Evolutionary conservation across 164 flowering plant genomes (phyloP), one percentile per base, ranked within the genome.

Genomic region (Liquidambar formosana): DNA sequence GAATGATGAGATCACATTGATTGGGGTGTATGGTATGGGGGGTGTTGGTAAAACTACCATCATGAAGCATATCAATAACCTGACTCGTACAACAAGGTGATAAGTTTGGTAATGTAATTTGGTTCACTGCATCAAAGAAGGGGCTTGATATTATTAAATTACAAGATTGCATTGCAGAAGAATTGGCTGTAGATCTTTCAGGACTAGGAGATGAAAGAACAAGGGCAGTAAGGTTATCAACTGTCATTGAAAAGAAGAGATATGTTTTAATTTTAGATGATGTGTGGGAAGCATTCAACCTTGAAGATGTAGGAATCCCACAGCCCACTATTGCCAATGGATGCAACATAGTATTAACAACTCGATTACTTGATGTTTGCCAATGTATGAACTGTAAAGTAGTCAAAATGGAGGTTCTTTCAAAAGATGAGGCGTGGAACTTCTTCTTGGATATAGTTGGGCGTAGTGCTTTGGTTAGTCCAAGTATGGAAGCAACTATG

Each of bases 401-500:
- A 6, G 10, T 46, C 49, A 46, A 46, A 46, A 46, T 3, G 49
- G 49, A 8, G 16, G 3, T 46, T 33, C 41, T 33, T 33, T 33
- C 41, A 33, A 33, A 33, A 33, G 41, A 33, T 6, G 41, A 33
- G 41, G 41, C 41, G 4, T 33, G 41, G 41, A 33, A 33, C 2
- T 33, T 33, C 2, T 33, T 33, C 41, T 33, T 33, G 2, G 41
- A 33, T 33, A 33, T 2, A 33, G 41, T 33, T 33, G 41, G 41
- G 16, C 46, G 46, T 44, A 12, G 12, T 1, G 14, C 10, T 46
- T 11, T 46, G 15, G 3, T 46, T 12, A 46, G 13, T 19, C 41
- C 28, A 1, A 63, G 56, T 23, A 41, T 56, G 41, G 56, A 72
- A 52, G 41, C 11, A 11, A 59, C 62, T 62, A 67, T 71, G 43